Evolutionary conservation across 768 basidiomycete species (phyloP), one percentile per base, ranked within the genome.

Genomic region (Amylocystis lapponica): DNA sequence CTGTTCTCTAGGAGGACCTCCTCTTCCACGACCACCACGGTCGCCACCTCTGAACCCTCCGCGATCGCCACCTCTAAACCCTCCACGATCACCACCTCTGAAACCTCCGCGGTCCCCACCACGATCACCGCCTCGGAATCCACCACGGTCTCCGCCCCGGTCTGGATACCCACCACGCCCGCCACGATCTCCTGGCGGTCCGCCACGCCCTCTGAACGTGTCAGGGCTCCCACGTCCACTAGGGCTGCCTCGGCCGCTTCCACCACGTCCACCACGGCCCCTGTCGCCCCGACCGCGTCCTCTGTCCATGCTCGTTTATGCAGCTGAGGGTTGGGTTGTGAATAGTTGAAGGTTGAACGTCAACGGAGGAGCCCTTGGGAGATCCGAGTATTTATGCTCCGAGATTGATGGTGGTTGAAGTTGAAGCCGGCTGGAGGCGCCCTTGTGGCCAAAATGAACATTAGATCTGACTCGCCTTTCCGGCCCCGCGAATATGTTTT

Each of bases 241-340:
- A n/a, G n/a, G n/a, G 5, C 49, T 67, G 22, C 59, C 57, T 55
- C 66, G 58, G 26, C 65, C 60, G 26, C 66, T 58, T 23, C 57
- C 39, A 5, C 57, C 52, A 7, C 60, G 50, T 12, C 64, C 61
- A n/a, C 61, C 54, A 14, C 58, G 56, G 11, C 23, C 37, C 10
- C 50, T 56, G n/a, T 62, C 47, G 16, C 63, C 61, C n/a, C 61
- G 54, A 20, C 57, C 55, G 12, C 70, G 69, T 13, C 52, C 39
- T 37, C 48, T 43, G 19, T 41, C 32, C 40, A 41, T 41, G n/a
- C n/a, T n/a, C n/a, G n/a, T n/a, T n/a, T n/a, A n/a, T n/a, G n/a
- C n/a, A n/a, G n/a, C n/a, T n/a, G n/a, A n/a, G n/a, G n/a, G n/a
- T n/a, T n/a, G n/a, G n/a, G n/a, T n/a, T n/a, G n/a, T n/a, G n/a